Evolutionary conservation across 1,284 basidiomycete genomes (phyloP).

Genomic region (Fomitopsis betulina): DNA sequence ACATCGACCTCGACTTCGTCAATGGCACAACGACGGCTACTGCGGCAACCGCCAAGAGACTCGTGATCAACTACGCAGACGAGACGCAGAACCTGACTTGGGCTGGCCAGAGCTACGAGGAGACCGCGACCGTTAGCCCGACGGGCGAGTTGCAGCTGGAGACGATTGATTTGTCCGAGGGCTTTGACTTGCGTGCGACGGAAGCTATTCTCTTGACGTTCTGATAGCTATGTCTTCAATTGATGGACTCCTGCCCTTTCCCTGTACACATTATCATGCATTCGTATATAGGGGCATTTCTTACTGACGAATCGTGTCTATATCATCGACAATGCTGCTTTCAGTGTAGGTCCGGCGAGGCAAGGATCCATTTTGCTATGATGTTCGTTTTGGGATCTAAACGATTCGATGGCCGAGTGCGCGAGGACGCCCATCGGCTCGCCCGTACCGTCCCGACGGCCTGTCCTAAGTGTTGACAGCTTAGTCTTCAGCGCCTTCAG

Average conservation of each 20-base stretch:
- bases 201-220: constrained; percentile 47
- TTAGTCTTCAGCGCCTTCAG: too few relatives aligned
- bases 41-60: constrained; percentile 6
- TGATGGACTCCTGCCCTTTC: not conserved
- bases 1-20: constrained; percentile 39
- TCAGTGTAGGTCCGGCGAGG: too few relatives aligned
- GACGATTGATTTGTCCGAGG: constrained; percentile 32
- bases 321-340: too few relatives aligned
- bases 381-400: too few relatives aligned
- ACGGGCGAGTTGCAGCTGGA: constrained; percentile 35
- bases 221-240: not conserved
- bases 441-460: too few relatives aligned
- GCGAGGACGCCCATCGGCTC: too few relatives aligned
- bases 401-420: too few relatives aligned
- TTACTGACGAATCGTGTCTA: too few relatives aligned
- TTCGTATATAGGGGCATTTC: not conserved
- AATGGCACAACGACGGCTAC: constrained; percentile 14
- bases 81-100: constrained; percentile 51
- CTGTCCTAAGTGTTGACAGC: too few relatives aligned
- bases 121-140: constrained; percentile 43
- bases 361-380: too few relatives aligned
- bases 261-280: too few relatives aligned
- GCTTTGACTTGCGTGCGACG: constrained; percentile 50
- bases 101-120: constrained; percentile 63
- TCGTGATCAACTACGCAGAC: constrained; percentile 44